Evolutionary conservation across 1,139 yeast genomes (phyloP).

Genomic region (Candida tropicalis): DNA sequence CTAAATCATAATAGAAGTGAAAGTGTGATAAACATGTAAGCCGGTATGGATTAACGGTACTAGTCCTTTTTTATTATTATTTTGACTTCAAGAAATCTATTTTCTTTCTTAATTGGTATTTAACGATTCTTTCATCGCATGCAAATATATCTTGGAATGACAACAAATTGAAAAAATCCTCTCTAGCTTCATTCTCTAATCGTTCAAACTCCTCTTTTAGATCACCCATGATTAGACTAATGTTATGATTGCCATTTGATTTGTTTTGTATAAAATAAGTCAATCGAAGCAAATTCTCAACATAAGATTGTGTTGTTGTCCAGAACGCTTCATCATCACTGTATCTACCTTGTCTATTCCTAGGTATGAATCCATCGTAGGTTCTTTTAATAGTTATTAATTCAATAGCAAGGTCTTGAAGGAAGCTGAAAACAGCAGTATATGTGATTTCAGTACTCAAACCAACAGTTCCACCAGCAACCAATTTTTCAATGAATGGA

Average conservation of each 20-base stretch:
- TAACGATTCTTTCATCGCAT: slow-evolving; percentile 4
- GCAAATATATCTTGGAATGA: slow-evolving; percentile 2
- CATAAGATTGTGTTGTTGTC: background rate
- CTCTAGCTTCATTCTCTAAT: slow-evolving; percentile 7
- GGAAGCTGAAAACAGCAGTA: background rate
- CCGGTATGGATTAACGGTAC: too few species aligned
- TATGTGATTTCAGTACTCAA: slow-evolving; percentile 6
- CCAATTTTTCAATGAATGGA: slow-evolving; percentile 1
- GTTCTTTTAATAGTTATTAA: background rate
- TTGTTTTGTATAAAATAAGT: background rate
- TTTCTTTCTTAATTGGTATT: background rate
- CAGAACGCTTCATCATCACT: slow-evolving; percentile 5
- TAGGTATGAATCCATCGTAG: slow-evolving; percentile 5
- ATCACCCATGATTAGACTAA: slow-evolving; percentile 8
- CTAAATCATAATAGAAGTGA: too few species aligned
- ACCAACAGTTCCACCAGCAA: slow-evolving; percentile 7
- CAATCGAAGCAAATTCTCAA: slow-evolving; percentile 1
- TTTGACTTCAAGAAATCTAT: background rate
- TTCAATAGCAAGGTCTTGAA: slow-evolving; percentile 2
- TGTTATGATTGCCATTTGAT: background rate
- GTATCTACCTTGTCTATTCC: slow-evolving; percentile 6
- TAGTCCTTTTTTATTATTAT: too few species aligned
- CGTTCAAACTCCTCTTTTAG: slow-evolving; percentile 7
- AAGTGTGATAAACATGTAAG: too few species aligned
- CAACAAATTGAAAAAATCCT: slow-evolving; percentile 5